phyloP scores from a whole-genome alignment of 192 early-diverging fungal genomes.

The Backusella luteola region DNA sequence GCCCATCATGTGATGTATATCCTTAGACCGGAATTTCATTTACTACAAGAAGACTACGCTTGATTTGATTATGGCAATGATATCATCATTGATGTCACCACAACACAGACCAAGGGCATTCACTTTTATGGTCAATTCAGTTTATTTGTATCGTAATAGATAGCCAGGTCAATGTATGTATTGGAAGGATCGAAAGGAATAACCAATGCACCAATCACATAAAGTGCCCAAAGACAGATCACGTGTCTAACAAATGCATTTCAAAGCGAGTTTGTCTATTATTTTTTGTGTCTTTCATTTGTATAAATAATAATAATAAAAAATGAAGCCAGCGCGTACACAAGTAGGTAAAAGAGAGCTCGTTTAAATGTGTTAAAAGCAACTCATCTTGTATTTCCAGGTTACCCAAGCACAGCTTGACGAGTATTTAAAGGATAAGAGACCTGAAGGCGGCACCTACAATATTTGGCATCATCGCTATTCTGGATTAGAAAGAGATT shows the following conservation, averaged over 20 bases:
- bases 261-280: not conserved
- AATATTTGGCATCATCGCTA: constrained; percentile 59
- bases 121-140: too few relatives aligned
- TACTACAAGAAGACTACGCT: not conserved
- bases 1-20: not conserved
- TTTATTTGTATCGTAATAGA: too few relatives aligned
- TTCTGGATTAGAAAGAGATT: constrained; percentile 22
- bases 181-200: not conserved
- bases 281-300: not conserved
- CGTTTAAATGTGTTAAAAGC: not conserved
- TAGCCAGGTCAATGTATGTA: too few relatives aligned
- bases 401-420: constrained; percentile 28
- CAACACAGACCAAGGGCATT: too few relatives aligned
- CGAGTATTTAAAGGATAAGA: constrained; percentile 32
- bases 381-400: not conserved
- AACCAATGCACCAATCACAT: not conserved
- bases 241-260: not conserved
- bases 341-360: not conserved
- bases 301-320: not conserved
- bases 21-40: not conserved
- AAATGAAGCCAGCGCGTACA: constrained; percentile 11
- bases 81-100: not conserved
- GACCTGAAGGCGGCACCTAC: constrained; percentile 46
- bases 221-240: not conserved
- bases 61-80: not conserved